Conservation (phyloP, 2,329 filamentous ascomycete species). For the Dothidotthia symphoricarpi region DNA sequence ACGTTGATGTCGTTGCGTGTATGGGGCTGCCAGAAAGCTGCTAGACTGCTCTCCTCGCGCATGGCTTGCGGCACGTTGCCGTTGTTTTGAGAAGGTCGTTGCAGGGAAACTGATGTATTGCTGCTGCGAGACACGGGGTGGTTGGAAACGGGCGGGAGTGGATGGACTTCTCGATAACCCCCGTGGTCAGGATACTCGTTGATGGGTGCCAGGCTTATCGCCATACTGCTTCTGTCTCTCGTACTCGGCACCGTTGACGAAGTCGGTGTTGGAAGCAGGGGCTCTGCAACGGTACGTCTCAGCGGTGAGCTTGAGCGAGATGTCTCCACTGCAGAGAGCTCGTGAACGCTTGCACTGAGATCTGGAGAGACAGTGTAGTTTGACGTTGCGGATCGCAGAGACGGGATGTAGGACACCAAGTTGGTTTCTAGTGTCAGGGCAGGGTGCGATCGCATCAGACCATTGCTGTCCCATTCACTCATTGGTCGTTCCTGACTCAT, state of each 20-base stretch:
- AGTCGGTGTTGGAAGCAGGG: slow-evolving; percentile 33
- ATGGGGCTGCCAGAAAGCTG: too few species aligned
- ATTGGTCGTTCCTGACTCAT: slow-evolving; percentile 45
- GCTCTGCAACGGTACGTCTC: slow-evolving; percentile 27
- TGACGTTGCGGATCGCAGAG: slow-evolving; percentile 12
- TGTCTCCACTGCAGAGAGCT: slow-evolving; percentile 18
- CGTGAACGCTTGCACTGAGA: slow-evolving; percentile 17
- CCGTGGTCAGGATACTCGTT: slow-evolving; percentile 22
- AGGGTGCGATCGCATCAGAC: slow-evolving; percentile 27
- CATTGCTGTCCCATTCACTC: slow-evolving; percentile 40
- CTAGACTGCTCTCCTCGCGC: too few species aligned
- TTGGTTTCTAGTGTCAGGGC: slow-evolving; percentile 18
- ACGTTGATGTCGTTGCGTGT: too few species aligned
- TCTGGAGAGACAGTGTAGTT: slow-evolving; percentile 20
- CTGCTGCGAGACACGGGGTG: too few species aligned
- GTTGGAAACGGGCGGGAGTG: too few species aligned
- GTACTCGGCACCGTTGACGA: slow-evolving; percentile 27
- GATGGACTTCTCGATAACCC: too few species aligned
- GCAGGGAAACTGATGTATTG: too few species aligned
- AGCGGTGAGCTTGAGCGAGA: slow-evolving; percentile 21
- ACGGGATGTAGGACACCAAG: slow-evolving; percentile 33
- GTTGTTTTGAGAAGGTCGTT: too few species aligned
- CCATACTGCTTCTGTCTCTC: slow-evolving; percentile 24
- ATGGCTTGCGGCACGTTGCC: too few species aligned
- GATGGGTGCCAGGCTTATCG: slow-evolving; percentile 36